These are phyloP conservation scores for Solanum bulbocastanum DNA, from an alignment of 257 asterid species.

Conservation along the genomic window DNA sequence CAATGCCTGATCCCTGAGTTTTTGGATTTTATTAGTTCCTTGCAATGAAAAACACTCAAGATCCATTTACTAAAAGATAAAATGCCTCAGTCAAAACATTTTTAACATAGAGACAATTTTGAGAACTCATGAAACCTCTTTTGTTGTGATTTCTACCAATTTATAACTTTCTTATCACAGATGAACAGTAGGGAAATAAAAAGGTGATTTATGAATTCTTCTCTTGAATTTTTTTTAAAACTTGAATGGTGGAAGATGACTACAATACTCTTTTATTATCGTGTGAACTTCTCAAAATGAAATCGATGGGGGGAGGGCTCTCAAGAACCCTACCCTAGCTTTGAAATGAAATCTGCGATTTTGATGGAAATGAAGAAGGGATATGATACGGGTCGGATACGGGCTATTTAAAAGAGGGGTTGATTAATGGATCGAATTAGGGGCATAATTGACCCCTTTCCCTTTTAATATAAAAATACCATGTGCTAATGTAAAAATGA, in stretches of 20 bases:
- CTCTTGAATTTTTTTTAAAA: background rate
- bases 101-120: background rate
- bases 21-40: background rate
- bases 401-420: too few relatives aligned
- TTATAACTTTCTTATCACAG: background rate
- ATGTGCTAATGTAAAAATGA: too few relatives aligned
- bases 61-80: background rate
- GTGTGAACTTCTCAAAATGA: too few relatives aligned
- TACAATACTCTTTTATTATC: too few relatives aligned
- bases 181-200: background rate
- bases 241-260: background rate
- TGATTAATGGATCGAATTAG: too few relatives aligned
- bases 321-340: too few relatives aligned
- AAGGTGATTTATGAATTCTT: background rate
- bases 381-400: too few relatives aligned
- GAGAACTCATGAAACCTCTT: background rate
- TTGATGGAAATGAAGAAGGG: too few relatives aligned
- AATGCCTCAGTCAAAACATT: background rate
- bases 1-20: background rate
- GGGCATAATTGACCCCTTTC: too few relatives aligned
- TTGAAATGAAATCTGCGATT: too few relatives aligned
- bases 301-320: too few relatives aligned
- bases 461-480: too few relatives aligned
- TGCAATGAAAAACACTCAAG: background rate
- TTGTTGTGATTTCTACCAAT: background rate